These are phyloP conservation scores for Clitopilus passeckerianus DNA, from an alignment of 768 basidiomycete genomes.

Conservation along the genomic window DNA sequence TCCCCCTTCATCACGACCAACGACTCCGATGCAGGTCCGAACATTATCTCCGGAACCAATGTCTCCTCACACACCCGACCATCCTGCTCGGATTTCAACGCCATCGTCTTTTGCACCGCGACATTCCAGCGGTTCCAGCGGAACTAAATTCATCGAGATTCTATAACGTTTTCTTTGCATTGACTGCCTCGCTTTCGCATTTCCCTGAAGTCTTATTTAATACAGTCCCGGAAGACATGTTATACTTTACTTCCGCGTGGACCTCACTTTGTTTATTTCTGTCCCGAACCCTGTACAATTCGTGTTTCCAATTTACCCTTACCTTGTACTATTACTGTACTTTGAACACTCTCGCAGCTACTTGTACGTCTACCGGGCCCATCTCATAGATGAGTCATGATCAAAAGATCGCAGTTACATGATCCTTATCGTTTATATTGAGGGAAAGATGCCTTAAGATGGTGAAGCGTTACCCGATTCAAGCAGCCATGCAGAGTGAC, in stretches of 20 bases:
- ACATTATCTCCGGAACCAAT: constrained; percentile 13
- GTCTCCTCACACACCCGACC: background rate
- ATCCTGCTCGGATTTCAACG: constrained; percentile 7
- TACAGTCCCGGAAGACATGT: background rate
- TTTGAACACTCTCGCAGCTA: too few species aligned
- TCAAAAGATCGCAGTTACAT: too few species aligned
- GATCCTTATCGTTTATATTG: too few species aligned
- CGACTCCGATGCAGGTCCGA: constrained; percentile 17
- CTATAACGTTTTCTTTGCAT: constrained; percentile 15
- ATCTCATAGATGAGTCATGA: too few species aligned
- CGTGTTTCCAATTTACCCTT: background rate
- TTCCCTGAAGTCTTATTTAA: background rate
- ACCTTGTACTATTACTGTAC: background rate
- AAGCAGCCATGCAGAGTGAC: background rate
- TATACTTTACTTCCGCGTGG: background rate
- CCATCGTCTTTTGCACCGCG: constrained; percentile 12
- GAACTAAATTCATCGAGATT: constrained; percentile 45
- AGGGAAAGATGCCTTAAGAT: too few species aligned
- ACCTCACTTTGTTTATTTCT: too few species aligned
- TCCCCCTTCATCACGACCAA: constrained; percentile 23
- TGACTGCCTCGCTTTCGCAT: background rate
- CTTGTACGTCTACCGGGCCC: too few species aligned
- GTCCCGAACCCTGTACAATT: background rate
- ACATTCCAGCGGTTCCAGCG: constrained; percentile 35
- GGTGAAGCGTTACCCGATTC: too few species aligned